Evolutionary conservation across 192 early-diverging fungal species (phyloP).

Genomic region (Coemansia sp.): DNA sequence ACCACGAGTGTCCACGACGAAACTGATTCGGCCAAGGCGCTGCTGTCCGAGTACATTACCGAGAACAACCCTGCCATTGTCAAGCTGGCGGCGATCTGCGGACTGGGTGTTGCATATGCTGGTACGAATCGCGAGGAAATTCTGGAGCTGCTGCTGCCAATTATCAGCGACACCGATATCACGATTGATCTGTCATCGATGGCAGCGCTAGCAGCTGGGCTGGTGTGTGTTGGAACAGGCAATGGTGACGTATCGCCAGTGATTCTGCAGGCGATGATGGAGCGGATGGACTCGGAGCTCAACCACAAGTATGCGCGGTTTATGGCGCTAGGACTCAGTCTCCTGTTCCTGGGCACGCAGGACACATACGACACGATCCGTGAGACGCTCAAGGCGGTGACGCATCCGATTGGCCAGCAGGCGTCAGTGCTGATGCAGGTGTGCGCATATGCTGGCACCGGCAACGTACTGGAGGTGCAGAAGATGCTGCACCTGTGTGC

Average conservation of each 20-base stretch:
- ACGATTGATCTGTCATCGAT: constrained; percentile 88
- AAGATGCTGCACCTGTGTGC: constrained; percentile 94
- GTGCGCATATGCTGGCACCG: constrained; percentile 89
- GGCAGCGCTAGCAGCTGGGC: constrained; percentile 85
- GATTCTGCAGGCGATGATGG: constrained; percentile 93
- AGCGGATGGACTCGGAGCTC: constrained; percentile 80
- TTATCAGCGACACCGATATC: constrained; percentile 75
- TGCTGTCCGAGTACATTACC: constrained; percentile 80
- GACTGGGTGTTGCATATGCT: constrained; percentile 93
- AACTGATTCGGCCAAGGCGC: constrained; percentile 87
- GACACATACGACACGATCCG: constrained; percentile 86
- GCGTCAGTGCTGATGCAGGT: constrained; percentile 85
- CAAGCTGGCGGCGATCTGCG: constrained; percentile 81
- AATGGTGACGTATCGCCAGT: constrained; percentile 88
- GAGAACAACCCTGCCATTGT: constrained; percentile 57
- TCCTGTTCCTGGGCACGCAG: constrained; percentile 90
- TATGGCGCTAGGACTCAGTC: constrained; percentile 89
- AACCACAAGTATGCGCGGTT: constrained; percentile 87
- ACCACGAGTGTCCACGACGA: constrained; percentile 88
- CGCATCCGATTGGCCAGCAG: constrained; percentile 89
- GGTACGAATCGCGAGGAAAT: constrained; percentile 87
- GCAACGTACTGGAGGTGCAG: constrained; percentile 96
- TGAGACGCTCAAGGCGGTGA: constrained; percentile 93
- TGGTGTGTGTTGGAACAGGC: constrained; percentile 89
- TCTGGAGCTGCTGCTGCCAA: constrained; percentile 73